Evolutionary conservation across 371 early-diverging fungal species (phyloP).

Genomic region (Spraguea lophii): DNA sequence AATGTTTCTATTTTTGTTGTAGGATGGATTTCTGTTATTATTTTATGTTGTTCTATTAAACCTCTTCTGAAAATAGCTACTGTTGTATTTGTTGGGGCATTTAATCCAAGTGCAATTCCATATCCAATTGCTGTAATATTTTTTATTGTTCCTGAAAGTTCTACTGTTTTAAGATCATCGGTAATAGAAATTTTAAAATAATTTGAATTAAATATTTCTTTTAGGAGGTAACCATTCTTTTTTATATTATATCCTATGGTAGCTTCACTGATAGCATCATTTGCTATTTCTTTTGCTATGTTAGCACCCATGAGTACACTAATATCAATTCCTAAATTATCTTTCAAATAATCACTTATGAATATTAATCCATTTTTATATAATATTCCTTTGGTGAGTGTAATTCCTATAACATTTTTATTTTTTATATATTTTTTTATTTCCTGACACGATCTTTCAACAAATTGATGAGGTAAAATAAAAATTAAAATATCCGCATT

Average conservation of each 20-base stretch:
- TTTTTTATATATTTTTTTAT: constrained; percentile 53
- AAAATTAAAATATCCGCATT: constrained; percentile 71
- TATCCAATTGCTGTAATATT: constrained; percentile 91
- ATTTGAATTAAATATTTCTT: constrained; percentile 59
- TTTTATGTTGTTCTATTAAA: constrained; percentile 75
- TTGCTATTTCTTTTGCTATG: constrained; percentile 82
- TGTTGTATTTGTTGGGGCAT: constrained; percentile 70
- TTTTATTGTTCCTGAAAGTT: constrained; percentile 88
- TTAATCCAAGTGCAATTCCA: constrained; percentile 71
- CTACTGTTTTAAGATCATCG: constrained; percentile 66
- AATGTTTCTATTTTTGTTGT: constrained; percentile 63
- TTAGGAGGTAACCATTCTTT: constrained; percentile 55
- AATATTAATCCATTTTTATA: constrained; percentile 55
- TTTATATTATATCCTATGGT: constrained; percentile 54
- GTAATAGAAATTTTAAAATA: constrained; percentile 64
- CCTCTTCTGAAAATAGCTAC: constrained; percentile 85
- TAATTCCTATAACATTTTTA: constrained; percentile 60
- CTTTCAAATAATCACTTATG: constrained; percentile 64
- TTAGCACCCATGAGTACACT: constrained; percentile 86
- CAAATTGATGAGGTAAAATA: constrained; percentile 81
- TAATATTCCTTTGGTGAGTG: constrained; percentile 57
- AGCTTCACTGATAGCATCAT: constrained; percentile 72
- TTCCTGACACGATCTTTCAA: constrained; percentile 57
- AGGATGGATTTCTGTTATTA: constrained; percentile 57
- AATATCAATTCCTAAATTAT: constrained; percentile 54